Base-by-base conservation (phyloP, 2,329 filamentous ascomycete genomes). In the Alternaria gaisen region DNA sequence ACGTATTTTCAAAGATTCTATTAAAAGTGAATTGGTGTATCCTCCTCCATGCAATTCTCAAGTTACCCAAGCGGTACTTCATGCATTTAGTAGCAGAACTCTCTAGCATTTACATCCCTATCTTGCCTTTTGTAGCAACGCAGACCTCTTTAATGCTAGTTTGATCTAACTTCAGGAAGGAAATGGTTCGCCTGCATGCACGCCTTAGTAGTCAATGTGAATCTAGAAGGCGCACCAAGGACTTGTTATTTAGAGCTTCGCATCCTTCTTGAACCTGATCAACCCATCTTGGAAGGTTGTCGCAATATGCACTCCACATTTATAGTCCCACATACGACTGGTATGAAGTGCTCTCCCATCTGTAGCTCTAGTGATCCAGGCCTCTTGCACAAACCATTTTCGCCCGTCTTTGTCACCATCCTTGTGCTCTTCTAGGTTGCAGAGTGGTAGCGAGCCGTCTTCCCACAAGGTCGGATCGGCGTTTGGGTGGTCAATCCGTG, bases 371-470 rank as follows among this genome's bases (percentile, higher is more conserved):
- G 32, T 36, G 32, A 36, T 4, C 32, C 32, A 36, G 12, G 32
- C 32, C 46, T 78, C 76, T 47, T 76, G 72, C 32, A 76, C 64
- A 56, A 71, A 78, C 75, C 75, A 77, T 47, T 72, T 75, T 36
- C 72, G 56, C 2, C 69, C 68, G 50, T 74, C 74, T 38, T 53
- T 59, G 41, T 71, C 73, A 1, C 71, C 60, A 9, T 53, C 51
- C 1, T 43, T 38, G 10, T 60, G 28, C 2, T 53, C 66, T 24
- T 65, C 67, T 11, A 73, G 8, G 41, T 70, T 70, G 46, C 72
- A 73, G 6, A 74, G 22, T 3, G 72, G 64, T 11, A 70, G 34
- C 5, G 65, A 44, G 1, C 60, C 72, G 7, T 69, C 65, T 24
- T 68, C 69, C 59, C 72, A 73, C 14, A 67, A 18, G 14, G 72